Evolutionary conservation across 2,329 filamentous ascomycete species (phyloP), one percentile per base, ranked within the genome.

Genomic region (Penicillium sumatraense): DNA sequence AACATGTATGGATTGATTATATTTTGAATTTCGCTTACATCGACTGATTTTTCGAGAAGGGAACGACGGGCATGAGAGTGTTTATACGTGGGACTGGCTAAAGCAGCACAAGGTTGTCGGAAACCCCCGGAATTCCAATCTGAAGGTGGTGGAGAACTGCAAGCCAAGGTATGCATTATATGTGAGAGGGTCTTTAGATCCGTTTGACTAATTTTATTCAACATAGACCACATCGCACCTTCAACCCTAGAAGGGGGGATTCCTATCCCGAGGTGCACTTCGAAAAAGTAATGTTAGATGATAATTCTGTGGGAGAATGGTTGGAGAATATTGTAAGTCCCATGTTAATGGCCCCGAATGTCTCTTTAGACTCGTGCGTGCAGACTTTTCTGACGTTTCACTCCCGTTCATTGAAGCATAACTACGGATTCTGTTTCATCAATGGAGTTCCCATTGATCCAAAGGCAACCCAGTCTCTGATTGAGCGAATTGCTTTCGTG

Each of bases 401-500:
- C 16, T 16, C 18, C 26, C 18, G n/a, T 13, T 31, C 20, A 18
- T 27, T 50, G 23, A 58, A 93, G 89, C 83, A 83, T 56, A 72
- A 76, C 57, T 85, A 83, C 59, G 93, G 93, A 3, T 91, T 96
- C 69, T 90, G 83, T 64, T 93, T 93, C 67, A 85, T 97, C 14
- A 81, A 86, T 45, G 79, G 81, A 40, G 88, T 88, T 13, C 91
- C 91, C 11, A 78, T 86, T 1, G 82, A 82, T 5, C 89, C 91
- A 0, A 81, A 87, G 60, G 83, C 87, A 5, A 97, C 93, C 0
- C 75, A 93, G 72, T 71, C 78, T n/a, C 80, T 97, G 1, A 80
- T 98, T 2, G 83, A 90, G 68, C 85, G 86, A 51, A 96, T 99
- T 60, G 86, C 91, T 0, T 93, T 93, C 60, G 93, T 98, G 65